Conservation (phyloP, 768 basidiomycete genomes). For the Roridomyces roridus region DNA sequence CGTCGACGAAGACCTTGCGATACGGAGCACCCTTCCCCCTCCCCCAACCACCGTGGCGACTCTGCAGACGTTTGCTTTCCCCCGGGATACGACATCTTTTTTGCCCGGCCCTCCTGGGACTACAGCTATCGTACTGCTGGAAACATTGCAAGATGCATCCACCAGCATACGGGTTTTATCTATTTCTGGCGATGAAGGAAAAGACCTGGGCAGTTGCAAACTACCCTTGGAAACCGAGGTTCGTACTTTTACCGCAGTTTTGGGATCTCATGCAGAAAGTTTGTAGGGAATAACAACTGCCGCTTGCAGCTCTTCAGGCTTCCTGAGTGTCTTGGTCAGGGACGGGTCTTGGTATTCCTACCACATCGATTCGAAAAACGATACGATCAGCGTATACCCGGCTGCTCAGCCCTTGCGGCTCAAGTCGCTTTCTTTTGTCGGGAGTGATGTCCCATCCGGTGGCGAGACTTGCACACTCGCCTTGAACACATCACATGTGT, state of each 20-base stretch:
- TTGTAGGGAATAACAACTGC: conserved; percentile 42
- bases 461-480: conserved; percentile 48
- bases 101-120: conserved; percentile 26
- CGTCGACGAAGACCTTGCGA: conserved; percentile 34
- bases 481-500: conserved; percentile 61
- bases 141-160: conserved; percentile 30
- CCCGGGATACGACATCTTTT: conserved; percentile 37
- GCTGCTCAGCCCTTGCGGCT: conserved; percentile 35
- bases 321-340: conserved; percentile 48
- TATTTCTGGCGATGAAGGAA: conserved; percentile 38
- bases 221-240: conserved; percentile 41
- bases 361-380: conserved; percentile 40
- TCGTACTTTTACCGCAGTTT: conserved; percentile 11
- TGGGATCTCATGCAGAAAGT: conserved; percentile 7
- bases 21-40: conserved; percentile 28
- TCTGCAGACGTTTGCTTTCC: conserved; percentile 36
- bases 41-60: conserved; percentile 15
- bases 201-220: conserved; percentile 33
- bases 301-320: conserved; percentile 55
- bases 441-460: neutral
- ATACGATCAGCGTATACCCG: conserved; percentile 29
- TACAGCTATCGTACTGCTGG: conserved; percentile 32
- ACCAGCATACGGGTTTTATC: conserved; percentile 37
- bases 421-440: conserved; percentile 28
- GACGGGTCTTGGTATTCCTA: conserved; percentile 24